These are phyloP conservation scores for Melaleuca quinquenervia DNA, from an alignment of 345 rosid species.

Conservation along the genomic window DNA sequence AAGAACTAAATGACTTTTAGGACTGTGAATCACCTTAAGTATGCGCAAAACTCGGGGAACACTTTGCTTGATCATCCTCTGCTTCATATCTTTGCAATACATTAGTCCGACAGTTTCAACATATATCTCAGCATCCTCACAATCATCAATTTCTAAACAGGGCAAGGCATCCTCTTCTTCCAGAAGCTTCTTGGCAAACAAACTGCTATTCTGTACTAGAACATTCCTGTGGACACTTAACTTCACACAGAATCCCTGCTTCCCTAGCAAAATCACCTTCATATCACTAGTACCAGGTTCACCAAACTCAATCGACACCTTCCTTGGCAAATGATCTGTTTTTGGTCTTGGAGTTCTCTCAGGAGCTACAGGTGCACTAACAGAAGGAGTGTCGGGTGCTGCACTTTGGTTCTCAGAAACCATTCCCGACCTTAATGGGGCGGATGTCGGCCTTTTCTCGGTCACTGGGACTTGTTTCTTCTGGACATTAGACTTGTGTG, in stretches of 20 bases:
- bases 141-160: constrained; percentile 70
- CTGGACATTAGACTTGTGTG: constrained; percentile 34
- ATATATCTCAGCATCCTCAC: constrained; percentile 85
- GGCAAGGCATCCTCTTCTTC: constrained; percentile 43
- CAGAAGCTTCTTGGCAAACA: constrained; percentile 58
- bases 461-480: constrained; percentile 31
- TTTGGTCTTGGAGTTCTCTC: constrained; percentile 64
- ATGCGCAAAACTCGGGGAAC: constrained; percentile 77
- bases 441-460: constrained; percentile 48
- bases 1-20: not conserved
- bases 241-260: constrained; percentile 94
- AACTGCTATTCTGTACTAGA: constrained; percentile 55
- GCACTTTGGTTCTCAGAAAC: constrained; percentile 38
- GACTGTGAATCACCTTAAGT: constrained; percentile 56
- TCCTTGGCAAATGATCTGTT: constrained; percentile 71
- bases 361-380: constrained; percentile 26
- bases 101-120: constrained; percentile 91
- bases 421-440: constrained; percentile 39
- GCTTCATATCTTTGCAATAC: constrained; percentile 98
- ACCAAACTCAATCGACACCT: constrained; percentile 92
- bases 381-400: constrained; percentile 18
- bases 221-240: constrained; percentile 77
- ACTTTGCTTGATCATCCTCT: constrained; percentile 78
- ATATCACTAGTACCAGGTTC: constrained; percentile 81
- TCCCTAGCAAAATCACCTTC: constrained; percentile 78